Base-by-base conservation (phyloP, 805 yeast genomes). In the Nakazawaea pomicola region DNA sequence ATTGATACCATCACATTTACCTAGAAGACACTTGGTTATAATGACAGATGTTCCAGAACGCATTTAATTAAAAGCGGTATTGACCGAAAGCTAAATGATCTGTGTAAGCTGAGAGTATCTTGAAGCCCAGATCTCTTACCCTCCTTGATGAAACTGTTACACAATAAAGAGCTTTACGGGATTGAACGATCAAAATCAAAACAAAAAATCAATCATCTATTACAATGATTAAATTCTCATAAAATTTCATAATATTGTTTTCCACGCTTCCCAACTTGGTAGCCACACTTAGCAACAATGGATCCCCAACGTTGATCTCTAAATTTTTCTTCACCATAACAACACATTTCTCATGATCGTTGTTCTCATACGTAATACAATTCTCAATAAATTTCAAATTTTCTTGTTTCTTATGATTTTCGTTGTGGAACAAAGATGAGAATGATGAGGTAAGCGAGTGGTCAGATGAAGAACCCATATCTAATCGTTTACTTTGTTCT, bases 291-390 rank as follows among this genome's bases (percentile, higher is more conserved):
- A 82, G 64, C 40, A 83, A 56, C 7, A 76, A 68, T 2, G 90
- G 90, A 51, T 83, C 91, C 18, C 83, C 79, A 3, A 82, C 72
- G 20, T 77, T 69, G 3, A 80, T 78, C 44, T 76, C 78, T 17
- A 79, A 61, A 43, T 76, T 78, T 45, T 74, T 80, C 46, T 64
- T 61, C 19, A 81, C 78, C 52, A 77, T 76, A 19, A 81, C 89
- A 33, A 81, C 87, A 48, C 44, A 41, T 6, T 65, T 57, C 2
- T 49, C 35, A 10, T 53, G 52, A 6, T 49, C 45, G 38, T 62
- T 66, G 31, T 66, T 63, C 44, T 73, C 62, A 55, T 72, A 82
- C 0, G 89, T 81, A 12, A 80, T 61, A 41, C 85, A 76, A 46
- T 81, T 70, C 14, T 82, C 78, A 37, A 83, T 63, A 54, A 74